Evolutionary conservation across 2,329 filamentous ascomycete species (phyloP).

Genomic region (Monilinia polystroma): DNA sequence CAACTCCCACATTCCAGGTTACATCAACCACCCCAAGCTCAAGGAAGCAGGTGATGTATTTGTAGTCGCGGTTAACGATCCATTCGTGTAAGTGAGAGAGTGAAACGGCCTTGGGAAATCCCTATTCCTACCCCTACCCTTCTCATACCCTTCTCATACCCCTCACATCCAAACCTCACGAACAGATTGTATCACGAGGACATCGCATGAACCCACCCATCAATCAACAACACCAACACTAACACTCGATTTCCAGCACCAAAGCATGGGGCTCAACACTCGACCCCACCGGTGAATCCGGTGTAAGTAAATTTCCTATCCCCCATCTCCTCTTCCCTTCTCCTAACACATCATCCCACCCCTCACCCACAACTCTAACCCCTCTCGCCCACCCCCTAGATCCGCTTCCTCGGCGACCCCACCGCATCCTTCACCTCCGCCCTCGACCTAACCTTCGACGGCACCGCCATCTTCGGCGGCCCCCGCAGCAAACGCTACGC

Average conservation of each 20-base stretch:
- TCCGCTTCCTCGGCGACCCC: constrained; percentile 87
- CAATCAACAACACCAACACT: background rate
- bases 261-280: constrained; percentile 82
- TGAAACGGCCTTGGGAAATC: too few species aligned
- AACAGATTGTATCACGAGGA: background rate
- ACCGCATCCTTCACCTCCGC: constrained; percentile 76
- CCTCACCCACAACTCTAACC: constrained; percentile 78
- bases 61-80: constrained; percentile 89
- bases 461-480: constrained; percentile 57
- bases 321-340: constrained; percentile 63
- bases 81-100: constrained; percentile 74
- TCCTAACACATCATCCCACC: constrained; percentile 81
- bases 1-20: constrained; percentile 76
- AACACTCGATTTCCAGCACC: constrained; percentile 56
- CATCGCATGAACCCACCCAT: background rate
- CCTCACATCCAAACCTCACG: background rate
- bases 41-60: constrained; percentile 82
- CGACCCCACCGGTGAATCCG: constrained; percentile 71
- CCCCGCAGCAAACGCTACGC: constrained; percentile 85
- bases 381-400: constrained; percentile 70
- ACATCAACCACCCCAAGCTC: constrained; percentile 75
- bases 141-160: too few species aligned
- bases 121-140: background rate
- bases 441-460: constrained; percentile 62
- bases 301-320: constrained; percentile 54